phyloP scores from a whole-genome alignment of 305 asterid species.

The Euphrasia arctica region DNA sequence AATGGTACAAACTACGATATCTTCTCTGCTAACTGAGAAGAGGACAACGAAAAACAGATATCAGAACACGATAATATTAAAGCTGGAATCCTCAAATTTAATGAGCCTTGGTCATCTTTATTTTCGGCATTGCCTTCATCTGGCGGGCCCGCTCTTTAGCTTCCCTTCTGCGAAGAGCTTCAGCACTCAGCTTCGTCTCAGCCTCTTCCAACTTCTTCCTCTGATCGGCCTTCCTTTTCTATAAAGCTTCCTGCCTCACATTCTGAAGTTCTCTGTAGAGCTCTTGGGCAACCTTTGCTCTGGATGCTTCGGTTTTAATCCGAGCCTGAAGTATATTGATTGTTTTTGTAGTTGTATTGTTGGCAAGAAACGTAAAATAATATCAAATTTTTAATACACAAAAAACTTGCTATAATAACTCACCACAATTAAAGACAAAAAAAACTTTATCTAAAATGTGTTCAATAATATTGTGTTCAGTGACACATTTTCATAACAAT shows the following conservation, averaged over 20 bases:
- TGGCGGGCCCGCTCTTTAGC: slow-evolving; percentile 84
- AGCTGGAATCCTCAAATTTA: slow-evolving; percentile 18
- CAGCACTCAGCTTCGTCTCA: slow-evolving; percentile 87
- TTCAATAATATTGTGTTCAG: too few relatives aligned
- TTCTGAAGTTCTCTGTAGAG: slow-evolving; percentile 78
- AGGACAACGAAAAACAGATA: too few relatives aligned
- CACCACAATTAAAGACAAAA: too few relatives aligned
- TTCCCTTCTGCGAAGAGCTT: slow-evolving; percentile 91
- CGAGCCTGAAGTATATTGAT: slow-evolving; percentile 39
- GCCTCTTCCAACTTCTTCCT: slow-evolving; percentile 90
- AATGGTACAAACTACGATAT: too few relatives aligned
- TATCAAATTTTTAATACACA: too few relatives aligned
- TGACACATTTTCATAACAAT: too few relatives aligned
- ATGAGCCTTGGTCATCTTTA: slow-evolving; percentile 76
- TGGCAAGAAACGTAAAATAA: too few relatives aligned
- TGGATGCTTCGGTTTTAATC: slow-evolving; percentile 82
- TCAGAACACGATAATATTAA: too few relatives aligned
- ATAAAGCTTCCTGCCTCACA: slow-evolving; percentile 84
- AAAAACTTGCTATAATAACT: too few relatives aligned
- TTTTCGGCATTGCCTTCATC: slow-evolving; percentile 72
- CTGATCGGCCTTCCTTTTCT: slow-evolving; percentile 86
- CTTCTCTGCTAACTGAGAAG: too few relatives aligned
- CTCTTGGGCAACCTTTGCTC: slow-evolving; percentile 86
- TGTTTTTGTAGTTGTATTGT: too few relatives aligned
- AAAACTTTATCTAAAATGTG: too few relatives aligned